These are phyloP conservation scores for Stentor roeselii DNA, from an alignment of 73 alveolate species.

Conservation along the genomic window DNA sequence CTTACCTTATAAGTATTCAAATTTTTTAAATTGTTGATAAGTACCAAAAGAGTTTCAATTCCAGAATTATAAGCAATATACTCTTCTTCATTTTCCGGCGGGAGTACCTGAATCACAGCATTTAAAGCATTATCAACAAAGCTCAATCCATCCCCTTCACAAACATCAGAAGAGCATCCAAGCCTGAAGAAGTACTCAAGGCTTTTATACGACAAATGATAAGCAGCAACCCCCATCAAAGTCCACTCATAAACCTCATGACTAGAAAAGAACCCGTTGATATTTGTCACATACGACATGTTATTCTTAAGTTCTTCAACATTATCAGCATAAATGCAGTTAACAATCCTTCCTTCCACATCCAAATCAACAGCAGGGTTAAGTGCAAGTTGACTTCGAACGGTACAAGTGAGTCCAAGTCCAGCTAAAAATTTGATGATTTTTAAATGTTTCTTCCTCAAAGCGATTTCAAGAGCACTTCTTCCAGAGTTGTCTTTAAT, in stretches of 20 bases:
- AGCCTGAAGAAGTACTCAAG: neutral
- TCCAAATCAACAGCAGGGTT: neutral
- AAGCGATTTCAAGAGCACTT: neutral
- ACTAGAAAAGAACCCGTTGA: neutral
- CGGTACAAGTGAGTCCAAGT: neutral
- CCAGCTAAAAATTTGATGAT: neutral
- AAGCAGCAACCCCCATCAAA: neutral
- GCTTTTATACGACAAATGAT: neutral
- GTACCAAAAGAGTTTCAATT: neutral
- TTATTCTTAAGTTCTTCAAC: neutral
- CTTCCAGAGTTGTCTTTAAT: neutral
- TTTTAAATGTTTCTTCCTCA: neutral
- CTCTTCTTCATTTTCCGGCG: constrained; percentile 26
- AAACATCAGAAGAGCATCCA: neutral
- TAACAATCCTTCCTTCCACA: neutral
- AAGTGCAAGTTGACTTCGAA: neutral
- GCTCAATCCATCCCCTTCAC: neutral
- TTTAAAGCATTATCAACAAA: neutral
- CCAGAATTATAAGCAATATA: neutral
- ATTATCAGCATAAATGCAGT: constrained; percentile 1
- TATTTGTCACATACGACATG: neutral
- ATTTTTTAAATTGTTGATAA: neutral
- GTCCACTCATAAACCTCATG: constrained; percentile 9
- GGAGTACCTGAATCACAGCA: neutral
- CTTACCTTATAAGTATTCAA: neutral